Evolutionary conservation across 805 yeast genomes (phyloP).

Genomic region (Metschnikowia picachoensis): DNA sequence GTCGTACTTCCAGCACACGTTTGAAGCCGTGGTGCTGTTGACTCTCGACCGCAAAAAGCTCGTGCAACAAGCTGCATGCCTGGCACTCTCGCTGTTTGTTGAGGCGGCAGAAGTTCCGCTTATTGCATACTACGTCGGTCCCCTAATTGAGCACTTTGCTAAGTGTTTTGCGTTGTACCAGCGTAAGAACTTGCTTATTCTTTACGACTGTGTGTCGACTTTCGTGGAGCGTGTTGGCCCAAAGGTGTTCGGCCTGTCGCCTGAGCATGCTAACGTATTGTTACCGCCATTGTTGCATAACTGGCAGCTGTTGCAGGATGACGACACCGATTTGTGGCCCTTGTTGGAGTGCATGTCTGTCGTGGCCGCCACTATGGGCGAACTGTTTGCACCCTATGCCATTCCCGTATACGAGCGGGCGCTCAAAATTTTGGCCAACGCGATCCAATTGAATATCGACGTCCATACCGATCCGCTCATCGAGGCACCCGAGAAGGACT

Average conservation of each 20-base stretch:
- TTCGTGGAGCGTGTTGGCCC: slow-evolving; percentile 74
- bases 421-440: slow-evolving; percentile 59
- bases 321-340: slow-evolving; percentile 87
- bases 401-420: slow-evolving; percentile 81
- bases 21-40: slow-evolving; percentile 70
- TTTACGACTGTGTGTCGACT: slow-evolving; percentile 90
- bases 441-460: slow-evolving; percentile 63
- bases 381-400: slow-evolving; percentile 83
- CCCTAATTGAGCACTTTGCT: slow-evolving; percentile 65
- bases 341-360: slow-evolving; percentile 88
- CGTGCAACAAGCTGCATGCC: slow-evolving; percentile 94
- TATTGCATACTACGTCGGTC: slow-evolving; percentile 60
- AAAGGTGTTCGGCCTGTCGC: slow-evolving; percentile 49
- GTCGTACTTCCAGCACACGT: slow-evolving; percentile 68
- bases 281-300: slow-evolving; percentile 78
- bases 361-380: slow-evolving; percentile 84
- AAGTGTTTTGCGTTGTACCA: slow-evolving; percentile 75
- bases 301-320: slow-evolving; percentile 75
- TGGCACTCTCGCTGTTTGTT: slow-evolving; percentile 78
- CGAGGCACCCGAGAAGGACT: slow-evolving; percentile 84
- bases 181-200: slow-evolving; percentile 70
- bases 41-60: slow-evolving; percentile 80
- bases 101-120: slow-evolving; percentile 67
- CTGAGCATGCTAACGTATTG: slow-evolving; percentile 53
- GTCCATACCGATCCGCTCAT: slow-evolving; percentile 62